These are phyloP conservation scores for Candida verbasci DNA, from an alignment of 805 yeast genomes.

Conservation along the genomic window DNA sequence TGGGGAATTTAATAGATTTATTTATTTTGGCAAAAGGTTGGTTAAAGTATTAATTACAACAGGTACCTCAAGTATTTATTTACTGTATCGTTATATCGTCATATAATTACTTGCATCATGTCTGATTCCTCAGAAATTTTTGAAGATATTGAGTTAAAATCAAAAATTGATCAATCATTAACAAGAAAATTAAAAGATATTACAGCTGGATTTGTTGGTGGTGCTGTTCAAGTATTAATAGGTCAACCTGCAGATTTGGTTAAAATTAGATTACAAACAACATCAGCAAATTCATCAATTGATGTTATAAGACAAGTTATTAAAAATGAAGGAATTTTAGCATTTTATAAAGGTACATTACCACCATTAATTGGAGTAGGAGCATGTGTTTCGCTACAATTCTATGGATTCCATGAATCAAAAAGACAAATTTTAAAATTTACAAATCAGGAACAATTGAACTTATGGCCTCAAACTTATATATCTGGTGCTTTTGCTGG, in stretches of 20 bases:
- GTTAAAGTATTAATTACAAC: no score
- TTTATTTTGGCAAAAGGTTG: no score
- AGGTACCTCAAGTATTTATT: no score
- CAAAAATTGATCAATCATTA: constrained; percentile 28
- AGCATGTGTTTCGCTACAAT: constrained; percentile 64
- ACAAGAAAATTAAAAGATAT: constrained; percentile 37
- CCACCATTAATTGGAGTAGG: constrained; percentile 46
- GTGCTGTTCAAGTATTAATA: constrained; percentile 43
- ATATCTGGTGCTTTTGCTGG: constrained; percentile 66
- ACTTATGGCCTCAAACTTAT: constrained; percentile 54
- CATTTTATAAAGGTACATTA: constrained; percentile 43
- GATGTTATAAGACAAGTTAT: constrained; percentile 32
- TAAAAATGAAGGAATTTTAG: constrained; percentile 37
- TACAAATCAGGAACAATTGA: constrained; percentile 27
- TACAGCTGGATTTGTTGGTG: constrained; percentile 43
- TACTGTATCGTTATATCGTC: no score
- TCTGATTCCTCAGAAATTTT: constrained; percentile 5
- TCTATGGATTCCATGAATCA: constrained; percentile 68
- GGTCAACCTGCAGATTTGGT: constrained; percentile 46
- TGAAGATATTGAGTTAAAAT: neutral
- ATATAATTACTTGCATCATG: no score
- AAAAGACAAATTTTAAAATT: constrained; percentile 48
- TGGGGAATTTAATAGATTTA: no score
- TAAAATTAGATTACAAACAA: constrained; percentile 39
- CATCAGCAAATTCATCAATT: constrained; percentile 24